A percentile compares a stretch with the other conserved stretches of the same genome.
phyloP scores from a whole-genome alignment of 1,284 basidiomycete genomes.

The Malassezia vespertilionis region DNA sequence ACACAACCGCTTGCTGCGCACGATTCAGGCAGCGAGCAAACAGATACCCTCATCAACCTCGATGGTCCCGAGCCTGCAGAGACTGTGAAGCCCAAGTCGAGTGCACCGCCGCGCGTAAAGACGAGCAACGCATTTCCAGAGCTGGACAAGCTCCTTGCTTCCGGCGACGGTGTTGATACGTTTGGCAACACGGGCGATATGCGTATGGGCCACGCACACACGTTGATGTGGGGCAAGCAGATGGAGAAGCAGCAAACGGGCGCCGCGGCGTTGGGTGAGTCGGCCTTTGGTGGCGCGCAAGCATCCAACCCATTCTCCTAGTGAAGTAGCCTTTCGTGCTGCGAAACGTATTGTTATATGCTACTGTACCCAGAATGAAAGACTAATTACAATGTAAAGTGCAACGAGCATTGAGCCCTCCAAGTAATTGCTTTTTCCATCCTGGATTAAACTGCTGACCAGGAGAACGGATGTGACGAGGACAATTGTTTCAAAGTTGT shows the following conservation, averaged over 20 bases:
- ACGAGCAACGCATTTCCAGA: constrained; percentile 23
- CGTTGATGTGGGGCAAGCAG: constrained; percentile 18
- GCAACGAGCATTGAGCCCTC: constrained; percentile 49
- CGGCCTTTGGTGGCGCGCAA: not conserved
- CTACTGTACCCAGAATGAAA: constrained; percentile 38
- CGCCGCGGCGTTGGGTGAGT: not conserved
- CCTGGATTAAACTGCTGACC: constrained; percentile 45
- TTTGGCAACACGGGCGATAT: constrained; percentile 46
- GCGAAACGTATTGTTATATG: constrained; percentile 3
- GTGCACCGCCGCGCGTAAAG: constrained; percentile 20
- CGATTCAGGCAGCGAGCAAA: constrained; percentile 17
- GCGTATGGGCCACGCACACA: constrained; percentile 34
- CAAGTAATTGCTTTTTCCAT: constrained; percentile 44
- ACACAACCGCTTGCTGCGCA: constrained; percentile 13
- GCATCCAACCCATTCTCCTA: constrained; percentile 12
- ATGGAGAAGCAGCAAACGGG: constrained; percentile 30
- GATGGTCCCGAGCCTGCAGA: constrained; percentile 3
- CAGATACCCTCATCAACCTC: constrained; percentile 18
- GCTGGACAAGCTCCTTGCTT: constrained; percentile 40
- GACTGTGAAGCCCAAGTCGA: not conserved
- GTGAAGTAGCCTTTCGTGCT: not conserved
- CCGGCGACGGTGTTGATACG: constrained; percentile 43
- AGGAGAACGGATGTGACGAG: constrained; percentile 45
- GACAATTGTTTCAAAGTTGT: constrained; percentile 42
- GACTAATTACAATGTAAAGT: constrained; percentile 34